Evolutionary conservation across 2,329 filamentous ascomycete species (phyloP).

Genomic region (Hypoxylon sp.): DNA sequence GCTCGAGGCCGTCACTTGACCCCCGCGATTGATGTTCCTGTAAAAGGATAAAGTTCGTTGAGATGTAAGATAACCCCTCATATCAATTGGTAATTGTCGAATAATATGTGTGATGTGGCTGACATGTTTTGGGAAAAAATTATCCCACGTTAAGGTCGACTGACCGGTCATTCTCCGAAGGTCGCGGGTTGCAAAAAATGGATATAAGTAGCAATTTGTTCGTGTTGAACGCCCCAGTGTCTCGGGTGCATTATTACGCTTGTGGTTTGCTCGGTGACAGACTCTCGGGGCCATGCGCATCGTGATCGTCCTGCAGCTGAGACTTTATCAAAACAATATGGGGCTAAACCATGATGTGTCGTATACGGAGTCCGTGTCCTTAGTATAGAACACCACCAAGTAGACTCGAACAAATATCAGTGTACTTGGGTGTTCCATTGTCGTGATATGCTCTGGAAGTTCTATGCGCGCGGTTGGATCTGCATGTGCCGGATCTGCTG

Average conservation of each 20-base stretch:
- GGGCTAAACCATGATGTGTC: neutral
- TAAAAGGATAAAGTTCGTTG: conserved; percentile 1
- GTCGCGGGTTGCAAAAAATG: conserved; percentile 6
- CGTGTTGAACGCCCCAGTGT: neutral
- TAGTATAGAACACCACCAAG: conserved; percentile 9
- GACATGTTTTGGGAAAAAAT: conserved; percentile 2
- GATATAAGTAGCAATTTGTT: conserved; percentile 13
- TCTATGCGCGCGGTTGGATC: conserved; percentile 25
- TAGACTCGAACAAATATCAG: conserved; percentile 6
- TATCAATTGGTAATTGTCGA: conserved; percentile 29
- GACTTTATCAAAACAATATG: conserved; percentile 10
- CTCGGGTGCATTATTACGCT: conserved; percentile 24
- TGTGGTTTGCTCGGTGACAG: conserved; percentile 30
- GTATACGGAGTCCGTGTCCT: neutral
- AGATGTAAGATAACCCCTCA: conserved; percentile 24
- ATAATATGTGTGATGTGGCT: conserved; percentile 27
- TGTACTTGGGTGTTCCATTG: conserved; percentile 9
- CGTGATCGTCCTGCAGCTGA: conserved; percentile 17
- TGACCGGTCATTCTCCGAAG: conserved; percentile 2
- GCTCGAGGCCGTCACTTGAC: conserved; percentile 28
- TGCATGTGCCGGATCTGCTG: conserved; percentile 18
- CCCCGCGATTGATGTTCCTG: conserved; percentile 14
- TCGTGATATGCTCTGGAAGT: conserved; percentile 10
- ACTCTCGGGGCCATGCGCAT: conserved; percentile 20
- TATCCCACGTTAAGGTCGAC: conserved; percentile 24